These are phyloP conservation scores for Cercospora beticola DNA, from an alignment of 2,329 filamentous ascomycete species.

Conservation along the genomic window DNA sequence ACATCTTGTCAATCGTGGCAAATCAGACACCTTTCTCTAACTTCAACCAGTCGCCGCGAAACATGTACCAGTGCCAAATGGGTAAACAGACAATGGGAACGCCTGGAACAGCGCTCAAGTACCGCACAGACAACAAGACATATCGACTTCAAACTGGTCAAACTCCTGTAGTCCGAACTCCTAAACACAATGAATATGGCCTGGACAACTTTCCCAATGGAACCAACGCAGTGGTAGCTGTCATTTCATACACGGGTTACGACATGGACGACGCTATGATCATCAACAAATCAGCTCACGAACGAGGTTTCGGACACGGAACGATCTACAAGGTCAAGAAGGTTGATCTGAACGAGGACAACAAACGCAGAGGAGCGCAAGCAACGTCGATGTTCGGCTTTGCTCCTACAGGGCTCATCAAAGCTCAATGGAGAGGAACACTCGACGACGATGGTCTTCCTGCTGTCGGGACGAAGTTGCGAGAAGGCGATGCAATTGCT, in stretches of 20 bases:
- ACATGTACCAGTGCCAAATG: slow-evolving; percentile 98
- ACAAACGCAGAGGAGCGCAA: slow-evolving; percentile 56
- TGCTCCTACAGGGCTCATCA: slow-evolving; percentile 72
- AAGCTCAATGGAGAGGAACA: slow-evolving; percentile 66
- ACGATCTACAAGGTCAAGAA: slow-evolving; percentile 98
- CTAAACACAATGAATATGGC: slow-evolving; percentile 92
- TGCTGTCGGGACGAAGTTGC: slow-evolving; percentile 72
- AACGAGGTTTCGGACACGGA: slow-evolving; percentile 91
- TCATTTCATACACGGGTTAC: slow-evolving; percentile 98
- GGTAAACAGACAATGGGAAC: slow-evolving; percentile 99
- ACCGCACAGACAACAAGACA: slow-evolving; percentile 95
- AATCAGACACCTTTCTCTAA: slow-evolving; percentile 99
- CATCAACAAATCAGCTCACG: slow-evolving; percentile 93
- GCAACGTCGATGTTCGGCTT: slow-evolving; percentile 88
- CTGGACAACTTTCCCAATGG: slow-evolving; percentile 98
- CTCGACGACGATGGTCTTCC: slow-evolving; percentile 89
- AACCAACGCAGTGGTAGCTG: slow-evolving; percentile 90
- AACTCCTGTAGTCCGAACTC: slow-evolving; percentile 87
- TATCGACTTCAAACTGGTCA: slow-evolving; percentile 95
- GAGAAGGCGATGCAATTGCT: slow-evolving; percentile 79
- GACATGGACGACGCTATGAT: slow-evolving; percentile 99
- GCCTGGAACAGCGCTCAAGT: slow-evolving; percentile 76
- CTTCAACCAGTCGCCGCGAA: slow-evolving; percentile 96
- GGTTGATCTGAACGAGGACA: slow-evolving; percentile 78
- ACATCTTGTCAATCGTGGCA: slow-evolving; percentile 94